Percentiles rank a stretch among this genome's conserved stretches.
phyloP scores from a whole-genome alignment of 163 green algal species.

The Coccomyxa subellipsoidea region DNA sequence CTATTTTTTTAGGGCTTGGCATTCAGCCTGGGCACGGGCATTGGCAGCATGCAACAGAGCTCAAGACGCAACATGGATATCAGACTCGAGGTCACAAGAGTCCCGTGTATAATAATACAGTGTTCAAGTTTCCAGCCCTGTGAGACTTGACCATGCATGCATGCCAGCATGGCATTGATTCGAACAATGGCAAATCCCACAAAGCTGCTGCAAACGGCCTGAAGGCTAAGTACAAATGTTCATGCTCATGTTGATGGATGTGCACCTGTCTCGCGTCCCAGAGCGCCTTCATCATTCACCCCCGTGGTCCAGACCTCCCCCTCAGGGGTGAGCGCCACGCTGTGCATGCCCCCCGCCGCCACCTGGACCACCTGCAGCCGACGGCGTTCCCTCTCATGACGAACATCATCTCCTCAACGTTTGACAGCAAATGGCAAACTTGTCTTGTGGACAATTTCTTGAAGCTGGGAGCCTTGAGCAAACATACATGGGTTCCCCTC shows the following conservation, averaged over 20 bases:
- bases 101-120: too few relatives aligned
- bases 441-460: not conserved
- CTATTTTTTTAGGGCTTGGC: not conserved
- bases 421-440: not conserved
- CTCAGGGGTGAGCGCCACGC: constrained; percentile 58
- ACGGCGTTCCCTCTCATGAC: not conserved
- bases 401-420: not conserved
- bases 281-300: constrained; percentile 91
- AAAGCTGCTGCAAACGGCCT: too few relatives aligned
- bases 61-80: too few relatives aligned
- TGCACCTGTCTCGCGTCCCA: constrained; percentile 68
- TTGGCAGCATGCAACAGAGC: not conserved
- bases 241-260: not conserved
- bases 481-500: not conserved
- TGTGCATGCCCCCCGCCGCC: constrained; percentile 87
- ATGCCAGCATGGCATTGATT: too few relatives aligned
- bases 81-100: too few relatives aligned
- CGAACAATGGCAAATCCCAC: too few relatives aligned
- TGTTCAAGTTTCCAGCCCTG: too few relatives aligned
- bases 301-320: constrained; percentile 77
- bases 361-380: constrained; percentile 70
- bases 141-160: too few relatives aligned
- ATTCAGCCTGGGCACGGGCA: not conserved
- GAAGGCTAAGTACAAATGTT: too few relatives aligned
- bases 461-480: not conserved